These are phyloP conservation scores for Cocos nucifera DNA, from an alignment of 176 grass and related monocot genomes.

Conservation along the genomic window DNA sequence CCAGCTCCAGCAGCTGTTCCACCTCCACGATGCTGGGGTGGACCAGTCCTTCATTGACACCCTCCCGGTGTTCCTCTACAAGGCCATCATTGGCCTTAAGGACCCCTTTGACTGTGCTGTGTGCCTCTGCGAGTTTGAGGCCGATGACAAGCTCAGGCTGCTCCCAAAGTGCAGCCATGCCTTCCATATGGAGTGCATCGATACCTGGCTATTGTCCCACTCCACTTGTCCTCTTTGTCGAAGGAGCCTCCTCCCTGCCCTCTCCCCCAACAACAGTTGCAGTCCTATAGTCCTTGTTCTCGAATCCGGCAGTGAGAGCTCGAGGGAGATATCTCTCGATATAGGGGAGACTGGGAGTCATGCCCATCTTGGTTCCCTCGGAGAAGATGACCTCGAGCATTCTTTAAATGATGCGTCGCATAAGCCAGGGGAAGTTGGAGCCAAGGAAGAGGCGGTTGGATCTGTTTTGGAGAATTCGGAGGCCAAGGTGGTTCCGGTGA, in stretches of 20 bases:
- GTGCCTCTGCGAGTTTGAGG: slow-evolving; percentile 6
- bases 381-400: too few relatives aligned
- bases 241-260: too few relatives aligned
- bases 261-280: too few relatives aligned
- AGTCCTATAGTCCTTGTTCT: too few relatives aligned
- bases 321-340: too few relatives aligned
- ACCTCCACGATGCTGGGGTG: slow-evolving; percentile 5
- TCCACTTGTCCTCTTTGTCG: too few relatives aligned
- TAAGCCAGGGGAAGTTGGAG: too few relatives aligned
- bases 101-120: slow-evolving; percentile 7
- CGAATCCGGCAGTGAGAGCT: too few relatives aligned
- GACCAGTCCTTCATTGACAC: slow-evolving; percentile 8
- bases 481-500: background rate
- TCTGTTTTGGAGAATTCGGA: background rate
- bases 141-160: slow-evolving; percentile 4
- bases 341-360: too few relatives aligned
- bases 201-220: background rate
- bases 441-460: too few relatives aligned
- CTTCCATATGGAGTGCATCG: background rate
- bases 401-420: too few relatives aligned
- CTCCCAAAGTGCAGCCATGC: slow-evolving; percentile 1
- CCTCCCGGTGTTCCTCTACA: slow-evolving; percentile 4
- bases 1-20: slow-evolving; percentile 9
- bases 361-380: too few relatives aligned
- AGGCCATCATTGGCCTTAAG: background rate